Percentiles rank a stretch among this genome's conserved stretches.
Conservation (phyloP, 805 yeast genomes). For the Hanseniaspora clermontiae region DNA sequence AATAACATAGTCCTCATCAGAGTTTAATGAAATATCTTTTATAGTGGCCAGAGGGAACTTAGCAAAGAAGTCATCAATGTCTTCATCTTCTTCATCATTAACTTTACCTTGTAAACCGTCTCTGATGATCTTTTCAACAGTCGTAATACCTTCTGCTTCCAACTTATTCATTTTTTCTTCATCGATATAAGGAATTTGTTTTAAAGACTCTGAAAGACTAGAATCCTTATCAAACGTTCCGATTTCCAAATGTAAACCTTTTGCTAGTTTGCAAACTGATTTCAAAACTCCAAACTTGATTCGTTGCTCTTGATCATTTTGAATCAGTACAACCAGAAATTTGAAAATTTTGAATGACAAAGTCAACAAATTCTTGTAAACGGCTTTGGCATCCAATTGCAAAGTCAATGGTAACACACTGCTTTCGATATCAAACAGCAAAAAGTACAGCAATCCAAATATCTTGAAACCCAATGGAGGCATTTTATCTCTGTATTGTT, state of each 20-base stretch:
- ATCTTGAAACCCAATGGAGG: conserved; percentile 7
- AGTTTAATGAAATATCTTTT: conserved; percentile 62
- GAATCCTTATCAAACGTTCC: not conserved
- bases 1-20: conserved; percentile 46
- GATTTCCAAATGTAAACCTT: conserved; percentile 7
- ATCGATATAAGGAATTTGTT: conserved; percentile 9
- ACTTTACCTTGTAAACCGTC: conserved; percentile 26
- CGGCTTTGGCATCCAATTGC: conserved; percentile 4
- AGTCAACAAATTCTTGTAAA: not conserved
- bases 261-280: not conserved
- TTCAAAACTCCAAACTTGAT: not conserved
- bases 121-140: conserved; percentile 21
- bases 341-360: not conserved
- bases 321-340: not conserved
- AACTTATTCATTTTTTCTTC: conserved; percentile 25
- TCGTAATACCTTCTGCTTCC: conserved; percentile 28
- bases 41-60: conserved; percentile 45
- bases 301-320: not conserved
- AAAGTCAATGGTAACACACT: not conserved
- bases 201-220: not conserved
- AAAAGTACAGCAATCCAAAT: not conserved
- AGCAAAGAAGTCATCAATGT: conserved; percentile 46
- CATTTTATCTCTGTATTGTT: conserved; percentile 1
- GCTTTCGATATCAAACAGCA: not conserved
- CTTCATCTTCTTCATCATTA: conserved; percentile 71